Base-by-base conservation (phyloP, 2,329 filamentous ascomycete species). In the Escovopsis sp. region DNA sequence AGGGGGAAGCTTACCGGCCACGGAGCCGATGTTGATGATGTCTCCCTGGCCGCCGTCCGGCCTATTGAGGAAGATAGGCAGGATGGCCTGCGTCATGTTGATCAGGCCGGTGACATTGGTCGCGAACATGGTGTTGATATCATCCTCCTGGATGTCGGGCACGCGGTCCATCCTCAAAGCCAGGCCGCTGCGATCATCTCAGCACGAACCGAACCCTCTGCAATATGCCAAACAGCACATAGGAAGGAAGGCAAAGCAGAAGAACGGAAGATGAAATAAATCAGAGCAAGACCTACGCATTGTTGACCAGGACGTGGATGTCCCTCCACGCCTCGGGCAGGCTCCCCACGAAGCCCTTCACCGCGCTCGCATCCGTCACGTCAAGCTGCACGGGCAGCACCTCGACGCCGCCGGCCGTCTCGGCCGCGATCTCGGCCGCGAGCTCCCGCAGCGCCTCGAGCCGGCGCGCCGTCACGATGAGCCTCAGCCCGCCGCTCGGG, bases 101-200 rank as follows among this genome's bases (percentile, higher is more conserved):
- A 98, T 91, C 30, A 98, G 71, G 25, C 91, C 91, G 2, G 83
- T 91, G 40, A 96, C 88, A 59, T 98, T 98, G 44, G 91, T 96
- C 37, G 74, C 66, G 57, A 95, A 85, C 87, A 96, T 95, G 59
- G 79, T 56, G 53, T 82, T 71, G 53, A 95, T 82, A 64, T 98
- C 89, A 44, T 80, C 79, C 53, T 84, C 72, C 13, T 70, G 72
- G 57, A 98, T 95, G 34, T 84, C 74, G 14, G 88, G 88, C 1
- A 87, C 86, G 57, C 82, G 78, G 39, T 84, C 89, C 11, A 94
- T 76, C 48, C 87, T 88, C 62, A 84, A 89, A 46, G 94, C 89
- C 15, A 95, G 74, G 35, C 89, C 89, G 38, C 85, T 91, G 49
- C 8, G 7, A 29, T 29, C 27, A 29, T 29, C 27, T 29, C 7